phyloP scores from a whole-genome alignment of 108 stramenopile genomes.

The Asterionellopsis glacialis region DNA sequence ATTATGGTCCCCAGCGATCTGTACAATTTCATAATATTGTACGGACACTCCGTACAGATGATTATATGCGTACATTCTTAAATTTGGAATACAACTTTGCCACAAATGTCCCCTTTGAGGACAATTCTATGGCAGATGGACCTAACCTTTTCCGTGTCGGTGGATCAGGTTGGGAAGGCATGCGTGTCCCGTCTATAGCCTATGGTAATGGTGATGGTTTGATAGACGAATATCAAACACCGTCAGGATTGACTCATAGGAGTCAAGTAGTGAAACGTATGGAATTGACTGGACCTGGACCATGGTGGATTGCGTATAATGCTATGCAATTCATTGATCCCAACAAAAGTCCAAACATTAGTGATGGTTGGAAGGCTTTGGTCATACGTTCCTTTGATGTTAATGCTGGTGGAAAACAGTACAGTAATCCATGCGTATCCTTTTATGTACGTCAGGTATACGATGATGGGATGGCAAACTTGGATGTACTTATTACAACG shows the following conservation, averaged over 20 bases:
- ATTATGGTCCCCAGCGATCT: background rate
- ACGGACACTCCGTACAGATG: slow-evolving; percentile 4
- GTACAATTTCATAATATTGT: background rate
- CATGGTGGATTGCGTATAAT: slow-evolving; percentile 1
- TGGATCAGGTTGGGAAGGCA: background rate
- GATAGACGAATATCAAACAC: background rate
- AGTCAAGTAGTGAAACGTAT: background rate
- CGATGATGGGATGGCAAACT: background rate
- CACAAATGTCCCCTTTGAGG: background rate
- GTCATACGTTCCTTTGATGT: background rate
- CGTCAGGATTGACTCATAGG: background rate
- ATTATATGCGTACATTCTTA: background rate
- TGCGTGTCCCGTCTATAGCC: background rate
- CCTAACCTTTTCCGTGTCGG: no score
- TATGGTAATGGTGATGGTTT: slow-evolving; percentile 1
- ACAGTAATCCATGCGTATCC: background rate
- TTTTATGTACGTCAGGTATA: background rate
- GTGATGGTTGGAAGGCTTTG: background rate
- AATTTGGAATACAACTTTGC: background rate
- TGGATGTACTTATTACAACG: background rate
- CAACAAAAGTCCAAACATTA: background rate
- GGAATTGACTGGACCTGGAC: background rate
- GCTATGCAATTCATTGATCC: background rate
- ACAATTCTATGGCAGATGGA: background rate
- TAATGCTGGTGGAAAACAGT: background rate